Conservation (phyloP, 2,329 filamentous ascomycete genomes). For the Cordyceps farinosa region DNA sequence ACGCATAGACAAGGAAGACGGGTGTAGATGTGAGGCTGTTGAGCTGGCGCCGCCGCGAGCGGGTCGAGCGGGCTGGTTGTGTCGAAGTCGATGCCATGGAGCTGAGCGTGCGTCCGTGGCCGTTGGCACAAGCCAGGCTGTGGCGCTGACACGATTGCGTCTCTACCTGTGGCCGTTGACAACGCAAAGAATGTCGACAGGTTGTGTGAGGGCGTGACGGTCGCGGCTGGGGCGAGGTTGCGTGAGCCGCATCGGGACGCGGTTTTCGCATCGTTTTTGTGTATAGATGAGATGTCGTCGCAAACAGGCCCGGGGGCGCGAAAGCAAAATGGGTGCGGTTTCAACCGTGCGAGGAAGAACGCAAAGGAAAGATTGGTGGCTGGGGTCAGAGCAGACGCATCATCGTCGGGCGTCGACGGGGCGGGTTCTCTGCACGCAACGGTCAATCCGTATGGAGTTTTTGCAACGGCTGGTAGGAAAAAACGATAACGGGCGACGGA, state of each 20-base stretch:
- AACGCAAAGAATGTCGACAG: not conserved
- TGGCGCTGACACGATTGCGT: not conserved
- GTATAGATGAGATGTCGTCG: not conserved
- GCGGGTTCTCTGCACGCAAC: not conserved
- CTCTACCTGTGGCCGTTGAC: not conserved
- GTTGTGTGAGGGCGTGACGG: not conserved
- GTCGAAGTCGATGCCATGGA: not conserved
- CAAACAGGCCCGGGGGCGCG: not conserved
- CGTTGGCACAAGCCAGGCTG: not conserved
- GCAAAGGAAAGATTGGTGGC: not conserved
- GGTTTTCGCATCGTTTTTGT: slow-evolving; percentile 9
- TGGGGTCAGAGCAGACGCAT: slow-evolving; percentile 4
- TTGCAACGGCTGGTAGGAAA: not conserved
- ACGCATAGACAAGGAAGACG: slow-evolving; percentile 23
- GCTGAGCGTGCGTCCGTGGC: not conserved
- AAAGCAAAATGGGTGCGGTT: not conserved
- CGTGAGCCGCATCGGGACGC: not conserved
- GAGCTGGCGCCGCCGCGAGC: slow-evolving; percentile 3
- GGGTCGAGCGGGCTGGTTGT: not conserved
- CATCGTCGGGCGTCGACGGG: not conserved
- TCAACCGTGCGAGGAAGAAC: too few species aligned
- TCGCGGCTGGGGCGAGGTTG: not conserved
- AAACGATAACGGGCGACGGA: not conserved
- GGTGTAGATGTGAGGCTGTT: not conserved
- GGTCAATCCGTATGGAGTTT: not conserved